Base-by-base conservation (phyloP, 768 basidiomycete genomes). In the Suillus weaverae region DNA sequence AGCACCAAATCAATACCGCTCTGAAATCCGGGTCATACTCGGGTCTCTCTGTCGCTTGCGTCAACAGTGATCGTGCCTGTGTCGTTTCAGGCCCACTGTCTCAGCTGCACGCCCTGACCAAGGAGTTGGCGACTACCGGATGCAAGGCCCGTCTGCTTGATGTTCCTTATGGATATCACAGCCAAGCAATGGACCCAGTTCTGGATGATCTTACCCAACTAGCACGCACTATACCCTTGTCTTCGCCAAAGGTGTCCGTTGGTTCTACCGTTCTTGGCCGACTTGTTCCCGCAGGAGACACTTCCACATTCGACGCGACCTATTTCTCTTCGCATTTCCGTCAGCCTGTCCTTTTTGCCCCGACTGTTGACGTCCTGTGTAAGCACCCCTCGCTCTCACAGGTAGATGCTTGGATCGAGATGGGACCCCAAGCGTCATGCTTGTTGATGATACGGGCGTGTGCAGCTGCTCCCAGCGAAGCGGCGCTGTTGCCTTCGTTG, bases 131-230 rank as follows among this genome's bases (percentile, higher is more conserved):
- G 64, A 62, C 73, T 33, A 69, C 75, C 0, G 64, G 68, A 10
- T 81, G 78, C 71, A 83, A 81, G 69, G 80, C 72, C 46, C 72
- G 78, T 18, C 69, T 82, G 50, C 78, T 92, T 2, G 67, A 78
- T 6, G 84, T 88, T 10, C 85, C 85, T 1, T 88, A 85, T 65
- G 90, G 84, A 2, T 89, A 85, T 69, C 91, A 92, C 74, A 88
- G 86, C 51, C 63, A 77, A n/a, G 84, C 86, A 2, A 89, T 92
- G 89, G 71, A 74, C 7, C 84, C 88, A 0, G 68, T 90, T 13
- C 66, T 86, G 16, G 76, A 80, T n/a, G 83, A 83, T 54, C 80
- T 91, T 36, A 75, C 72, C 41, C 67, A 67, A 0, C 66, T 86
- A 5, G 81, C 82, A 13, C 70, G 68, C 11, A 72, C 69, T 7